Conservation (phyloP, 352 stramenopile genomes). For the Phytophthora capsici region DNA sequence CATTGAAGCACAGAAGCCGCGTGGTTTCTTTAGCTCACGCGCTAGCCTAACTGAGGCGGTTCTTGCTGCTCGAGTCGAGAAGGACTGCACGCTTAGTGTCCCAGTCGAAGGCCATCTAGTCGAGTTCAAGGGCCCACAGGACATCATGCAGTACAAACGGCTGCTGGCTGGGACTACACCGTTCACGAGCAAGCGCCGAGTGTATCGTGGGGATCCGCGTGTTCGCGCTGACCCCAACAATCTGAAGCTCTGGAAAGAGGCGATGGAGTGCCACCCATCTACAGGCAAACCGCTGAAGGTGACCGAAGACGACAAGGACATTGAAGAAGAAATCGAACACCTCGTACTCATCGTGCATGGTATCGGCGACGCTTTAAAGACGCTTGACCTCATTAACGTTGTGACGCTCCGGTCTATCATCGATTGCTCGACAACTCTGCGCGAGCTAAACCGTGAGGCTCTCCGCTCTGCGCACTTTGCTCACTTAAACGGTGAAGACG, state of each 20-base stretch:
- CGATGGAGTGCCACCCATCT: conserved; percentile 48
- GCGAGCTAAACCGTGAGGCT: conserved; percentile 70
- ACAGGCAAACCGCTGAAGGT: conserved; percentile 34
- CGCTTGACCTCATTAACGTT: conserved; percentile 86
- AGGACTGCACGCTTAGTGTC: conserved; percentile 68
- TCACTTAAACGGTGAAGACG: conserved; percentile 38
- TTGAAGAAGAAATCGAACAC: conserved; percentile 83
- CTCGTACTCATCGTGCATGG: conserved; percentile 90
- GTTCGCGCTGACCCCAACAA: conserved; percentile 61
- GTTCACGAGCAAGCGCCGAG: conserved; percentile 81
- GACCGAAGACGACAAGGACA: conserved; percentile 70
- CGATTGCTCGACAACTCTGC: conserved; percentile 75
- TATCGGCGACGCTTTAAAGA: conserved; percentile 90
- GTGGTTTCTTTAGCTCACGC: conserved; percentile 54
- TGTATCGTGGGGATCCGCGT: conserved; percentile 80
- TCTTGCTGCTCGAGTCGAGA: conserved; percentile 40
- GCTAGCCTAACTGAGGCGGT: conserved; percentile 36
- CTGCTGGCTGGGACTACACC: conserved; percentile 76
- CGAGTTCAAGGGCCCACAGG: conserved; percentile 77
- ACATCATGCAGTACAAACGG: conserved; percentile 87
- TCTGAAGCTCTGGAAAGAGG: conserved; percentile 65
- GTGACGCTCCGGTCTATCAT: conserved; percentile 85
- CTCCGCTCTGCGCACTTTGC: conserved; percentile 76
- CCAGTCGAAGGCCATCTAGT: conserved; percentile 83
- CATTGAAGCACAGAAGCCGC: conserved; percentile 52